Evolutionary conservation across 176 grass and related monocot species (phyloP), one percentile per base, ranked within the genome.

Genomic region (Raddia distichophylla): DNA sequence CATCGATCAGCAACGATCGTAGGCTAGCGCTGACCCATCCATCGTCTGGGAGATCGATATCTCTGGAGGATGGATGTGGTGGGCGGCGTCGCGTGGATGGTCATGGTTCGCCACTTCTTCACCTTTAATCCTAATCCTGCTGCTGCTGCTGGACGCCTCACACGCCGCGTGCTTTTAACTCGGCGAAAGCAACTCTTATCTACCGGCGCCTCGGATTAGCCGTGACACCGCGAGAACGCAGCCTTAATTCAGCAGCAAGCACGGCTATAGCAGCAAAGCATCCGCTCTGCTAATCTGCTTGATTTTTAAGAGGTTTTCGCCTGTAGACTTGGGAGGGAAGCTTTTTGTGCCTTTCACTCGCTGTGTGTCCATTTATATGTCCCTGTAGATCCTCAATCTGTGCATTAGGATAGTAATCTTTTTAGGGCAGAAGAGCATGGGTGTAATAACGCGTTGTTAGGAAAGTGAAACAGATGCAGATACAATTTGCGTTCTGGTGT

Each of bases 181-280:
- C 66, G 8, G 6, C 19, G 86, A 83, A 73, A 88, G 67, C 73
- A 67, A 79, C 74, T n/a, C 32, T 72, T 73, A 79, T 53, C 86
- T 82, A 14, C 74, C 67, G 40, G 22, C 37, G 34, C 44, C 67
- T 80, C 52, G 75, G 80, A 88, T 79, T 66, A 73, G 51, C 44
- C 68, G 86, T 88, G 80, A 79, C 60, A 79, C 60, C 51, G 20
- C 17, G 58, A 22, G 19, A 42, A 45, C 48, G 33, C 51, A 19
- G n/a, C 17, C 32, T 33, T 32, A 20, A 3, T 1, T 19, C 20
- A 1, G 55, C 18, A 44, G 40, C 15, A 52, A 48, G 37, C 37
- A 27, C 27, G 27, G 27, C 27, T 27, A 27, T 27, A 33, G 22
- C 5, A 8, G 45, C n/a, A 52, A 64, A 78, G 59, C 60, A 7